Percentiles rank a stretch among this genome's conserved stretches.
Evolutionary conservation across 1,139 yeast genomes (phyloP).

Genomic region (Debaryomyces psychrophilus): DNA sequence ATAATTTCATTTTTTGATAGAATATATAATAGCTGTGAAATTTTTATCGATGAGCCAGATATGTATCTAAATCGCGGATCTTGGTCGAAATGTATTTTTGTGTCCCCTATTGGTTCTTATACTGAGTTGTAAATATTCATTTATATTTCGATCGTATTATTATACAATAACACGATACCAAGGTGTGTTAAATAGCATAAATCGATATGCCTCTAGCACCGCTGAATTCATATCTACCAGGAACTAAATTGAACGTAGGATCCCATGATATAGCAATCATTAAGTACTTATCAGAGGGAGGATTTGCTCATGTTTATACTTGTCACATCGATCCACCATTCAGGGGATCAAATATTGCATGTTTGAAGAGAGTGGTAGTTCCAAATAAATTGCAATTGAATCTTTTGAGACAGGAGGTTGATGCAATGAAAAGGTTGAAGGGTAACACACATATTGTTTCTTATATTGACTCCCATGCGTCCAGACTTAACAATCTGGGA

Average conservation of each 20-base stretch:
- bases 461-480: conserved; percentile 93
- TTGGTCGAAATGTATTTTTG: conserved; percentile 2
- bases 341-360: conserved; percentile 53
- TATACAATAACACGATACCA: not conserved
- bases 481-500: conserved; percentile 48
- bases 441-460: conserved; percentile 82
- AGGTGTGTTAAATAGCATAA: not conserved
- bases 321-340: conserved; percentile 59
- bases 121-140: not conserved
- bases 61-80: not conserved
- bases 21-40: conserved; percentile 3
- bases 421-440: conserved; percentile 77
- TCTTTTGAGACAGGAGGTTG: conserved; percentile 75
- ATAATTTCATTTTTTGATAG: conserved; percentile 54
- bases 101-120: conserved; percentile 2
- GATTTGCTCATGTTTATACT: conserved; percentile 78
- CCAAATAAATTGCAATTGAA: conserved; percentile 72
- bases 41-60: conserved; percentile 8
- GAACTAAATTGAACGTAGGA: conserved; percentile 66
- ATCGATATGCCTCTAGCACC: conserved; percentile 39
- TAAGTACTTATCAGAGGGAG: conserved; percentile 71
- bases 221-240: conserved; percentile 62
- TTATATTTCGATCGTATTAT: not conserved
- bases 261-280: conserved; percentile 59
- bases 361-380: conserved; percentile 75